phyloP scores from a whole-genome alignment of 768 basidiomycete genomes.

The Lentinula boryana region DNA sequence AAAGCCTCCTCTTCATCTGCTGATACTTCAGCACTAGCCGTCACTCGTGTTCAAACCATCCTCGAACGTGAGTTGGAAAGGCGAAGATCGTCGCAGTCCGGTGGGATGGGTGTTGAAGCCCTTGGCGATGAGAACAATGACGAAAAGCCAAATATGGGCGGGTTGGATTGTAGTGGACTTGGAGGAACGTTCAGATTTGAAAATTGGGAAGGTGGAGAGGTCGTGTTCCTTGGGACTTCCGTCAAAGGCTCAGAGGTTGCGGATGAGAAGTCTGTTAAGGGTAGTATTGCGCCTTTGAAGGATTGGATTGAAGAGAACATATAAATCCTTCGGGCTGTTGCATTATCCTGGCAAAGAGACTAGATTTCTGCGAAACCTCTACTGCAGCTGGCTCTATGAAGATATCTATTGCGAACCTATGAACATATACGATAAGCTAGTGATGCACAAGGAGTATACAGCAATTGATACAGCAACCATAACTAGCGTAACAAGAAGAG shows the following conservation, averaged over 20 bases:
- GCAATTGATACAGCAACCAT: slow-evolving; percentile 7
- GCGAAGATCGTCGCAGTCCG: slow-evolving; percentile 55
- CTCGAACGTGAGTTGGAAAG: slow-evolving; percentile 85
- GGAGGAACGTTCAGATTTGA: slow-evolving; percentile 61
- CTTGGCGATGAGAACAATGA: slow-evolving; percentile 45
- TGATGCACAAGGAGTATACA: no score
- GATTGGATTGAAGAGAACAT: slow-evolving; percentile 44
- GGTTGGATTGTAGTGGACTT: slow-evolving; percentile 60
- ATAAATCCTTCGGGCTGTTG: slow-evolving; percentile 10
- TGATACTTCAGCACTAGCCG: slow-evolving; percentile 31
- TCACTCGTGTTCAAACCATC: slow-evolving; percentile 67
- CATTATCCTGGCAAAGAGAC: not conserved
- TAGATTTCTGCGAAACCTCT: no score
- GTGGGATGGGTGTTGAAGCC: slow-evolving; percentile 66
- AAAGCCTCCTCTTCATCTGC: slow-evolving; percentile 32
- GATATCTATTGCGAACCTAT: not conserved
- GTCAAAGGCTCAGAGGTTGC: slow-evolving; percentile 21
- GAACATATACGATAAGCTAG: no score
- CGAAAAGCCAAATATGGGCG: slow-evolving; percentile 59
- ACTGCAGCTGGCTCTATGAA: not conserved
- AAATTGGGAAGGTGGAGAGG: slow-evolving; percentile 84
- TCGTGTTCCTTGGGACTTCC: slow-evolving; percentile 59
- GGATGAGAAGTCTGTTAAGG: slow-evolving; percentile 27
- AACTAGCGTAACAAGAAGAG: not conserved
- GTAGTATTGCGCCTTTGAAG: slow-evolving; percentile 36